Conservation (phyloP, 805 yeast genomes). For the Blastobotrys attinorum region DNA sequence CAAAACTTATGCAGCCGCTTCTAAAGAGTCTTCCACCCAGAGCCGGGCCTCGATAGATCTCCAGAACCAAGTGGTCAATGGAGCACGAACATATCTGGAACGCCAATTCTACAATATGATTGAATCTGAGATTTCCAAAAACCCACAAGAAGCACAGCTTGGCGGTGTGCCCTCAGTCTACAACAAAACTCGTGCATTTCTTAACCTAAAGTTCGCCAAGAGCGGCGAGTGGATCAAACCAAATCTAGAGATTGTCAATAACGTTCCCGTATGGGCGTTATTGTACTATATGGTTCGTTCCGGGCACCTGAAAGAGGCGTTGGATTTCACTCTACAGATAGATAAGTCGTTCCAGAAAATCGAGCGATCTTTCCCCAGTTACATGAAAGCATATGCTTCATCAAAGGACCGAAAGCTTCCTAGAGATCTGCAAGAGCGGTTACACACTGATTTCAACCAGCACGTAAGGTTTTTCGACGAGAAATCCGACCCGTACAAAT, state of each 20-base stretch:
- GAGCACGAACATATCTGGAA: conserved; percentile 58
- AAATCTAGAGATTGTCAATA: conserved; percentile 63
- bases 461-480: conserved; percentile 59
- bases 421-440: conserved; percentile 55
- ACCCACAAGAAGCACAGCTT: conserved; percentile 38
- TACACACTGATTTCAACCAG: conserved; percentile 76
- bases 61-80: conserved; percentile 40
- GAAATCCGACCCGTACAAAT: conserved; percentile 80
- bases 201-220: conserved; percentile 36
- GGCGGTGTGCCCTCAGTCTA: conserved; percentile 67
- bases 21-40: conserved; percentile 11
- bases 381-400: conserved; percentile 61
- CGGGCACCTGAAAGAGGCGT: conserved; percentile 74
- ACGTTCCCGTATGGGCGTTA: conserved; percentile 90
- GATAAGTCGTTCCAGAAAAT: conserved; percentile 71
- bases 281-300: conserved; percentile 78
- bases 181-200: conserved; percentile 63
- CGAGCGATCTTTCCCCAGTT: conserved; percentile 76
- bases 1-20: conserved; percentile 24
- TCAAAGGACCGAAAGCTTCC: conserved; percentile 50
- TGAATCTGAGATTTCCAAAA: conserved; percentile 53
- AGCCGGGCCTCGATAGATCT: conserved; percentile 27
- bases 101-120: conserved; percentile 69
- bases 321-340: conserved; percentile 55
- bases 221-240: conserved; percentile 43